Evolutionary conservation across 2,329 filamentous ascomycete species (phyloP).

Genomic region (Fusarium succisae): DNA sequence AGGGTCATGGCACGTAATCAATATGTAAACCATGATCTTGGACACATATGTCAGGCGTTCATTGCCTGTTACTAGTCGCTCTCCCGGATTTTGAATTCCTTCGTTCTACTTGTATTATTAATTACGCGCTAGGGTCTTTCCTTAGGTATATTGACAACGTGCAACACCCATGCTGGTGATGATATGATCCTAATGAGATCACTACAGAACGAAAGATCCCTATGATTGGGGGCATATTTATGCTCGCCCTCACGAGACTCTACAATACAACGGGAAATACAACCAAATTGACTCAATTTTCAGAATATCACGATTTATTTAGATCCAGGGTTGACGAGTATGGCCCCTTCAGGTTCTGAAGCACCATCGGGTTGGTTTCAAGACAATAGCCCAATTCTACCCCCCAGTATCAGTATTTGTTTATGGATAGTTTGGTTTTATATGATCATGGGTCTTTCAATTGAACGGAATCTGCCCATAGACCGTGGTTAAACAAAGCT

Average conservation of each 20-base stretch:
- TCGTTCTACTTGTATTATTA: not conserved
- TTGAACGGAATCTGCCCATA: not conserved
- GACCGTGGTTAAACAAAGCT: not conserved
- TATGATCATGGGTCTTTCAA: not conserved
- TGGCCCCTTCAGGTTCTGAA: not conserved
- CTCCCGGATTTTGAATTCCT: not conserved
- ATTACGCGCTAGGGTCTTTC: not conserved
- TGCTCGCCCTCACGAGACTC: not conserved
- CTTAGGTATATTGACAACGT: not conserved
- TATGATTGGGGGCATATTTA: not conserved
- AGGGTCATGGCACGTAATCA: not conserved
- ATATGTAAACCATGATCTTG: not conserved
- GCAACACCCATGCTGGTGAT: not conserved
- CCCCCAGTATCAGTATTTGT: not conserved
- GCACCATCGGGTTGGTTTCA: not conserved
- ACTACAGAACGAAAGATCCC: not conserved
- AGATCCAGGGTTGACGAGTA: too few relatives aligned
- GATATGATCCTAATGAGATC: not conserved
- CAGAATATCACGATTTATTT: too few relatives aligned
- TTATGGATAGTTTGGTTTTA: not conserved
- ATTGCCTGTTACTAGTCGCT: not conserved
- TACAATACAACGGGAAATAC: accelerated
- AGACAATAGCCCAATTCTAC: not conserved
- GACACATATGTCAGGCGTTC: not conserved
- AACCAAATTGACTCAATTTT: not conserved